These are phyloP conservation scores for Candolleomyces eurysporus DNA, from an alignment of 768 basidiomycete species.

Conservation along the genomic window DNA sequence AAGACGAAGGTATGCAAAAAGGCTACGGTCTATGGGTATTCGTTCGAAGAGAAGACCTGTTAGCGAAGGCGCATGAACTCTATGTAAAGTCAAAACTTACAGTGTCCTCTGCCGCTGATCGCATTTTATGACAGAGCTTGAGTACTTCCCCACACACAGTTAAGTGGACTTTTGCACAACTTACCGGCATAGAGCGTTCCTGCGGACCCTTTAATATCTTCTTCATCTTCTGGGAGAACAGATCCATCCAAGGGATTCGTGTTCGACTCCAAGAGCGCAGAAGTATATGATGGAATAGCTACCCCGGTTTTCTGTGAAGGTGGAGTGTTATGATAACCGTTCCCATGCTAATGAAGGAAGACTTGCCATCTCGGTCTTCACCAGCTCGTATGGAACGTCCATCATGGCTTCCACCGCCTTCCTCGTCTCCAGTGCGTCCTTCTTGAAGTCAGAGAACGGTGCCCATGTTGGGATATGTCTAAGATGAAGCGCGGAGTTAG, in stretches of 20 bases:
- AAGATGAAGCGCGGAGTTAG: background rate
- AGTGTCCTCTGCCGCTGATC: constrained; percentile 40
- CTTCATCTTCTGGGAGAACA: constrained; percentile 41
- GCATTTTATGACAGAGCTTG: background rate
- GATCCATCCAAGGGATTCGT: constrained; percentile 30
- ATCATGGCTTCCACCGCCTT: constrained; percentile 48
- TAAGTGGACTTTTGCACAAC: constrained; percentile 9
- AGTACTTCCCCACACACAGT: background rate
- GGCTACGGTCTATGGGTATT: constrained; percentile 42
- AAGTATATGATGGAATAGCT: constrained; percentile 44
- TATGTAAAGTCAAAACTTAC: constrained; percentile 16
- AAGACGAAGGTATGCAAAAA: constrained; percentile 49
- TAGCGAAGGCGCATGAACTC: background rate
- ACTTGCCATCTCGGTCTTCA: constrained; percentile 47
- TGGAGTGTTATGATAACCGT: constrained; percentile 1
- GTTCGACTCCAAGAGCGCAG: constrained; percentile 40
- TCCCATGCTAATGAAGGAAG: background rate
- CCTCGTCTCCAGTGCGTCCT: constrained; percentile 38
- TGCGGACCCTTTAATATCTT: constrained; percentile 56
- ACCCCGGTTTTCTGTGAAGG: constrained; percentile 37
- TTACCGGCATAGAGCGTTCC: constrained; percentile 50
- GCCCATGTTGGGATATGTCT: constrained; percentile 52
- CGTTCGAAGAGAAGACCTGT: constrained; percentile 1
- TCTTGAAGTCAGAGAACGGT: constrained; percentile 46
- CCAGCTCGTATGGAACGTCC: constrained; percentile 48